Base-by-base conservation (phyloP, 2,329 filamentous ascomycete genomes). In the Fusarium coicis region DNA sequence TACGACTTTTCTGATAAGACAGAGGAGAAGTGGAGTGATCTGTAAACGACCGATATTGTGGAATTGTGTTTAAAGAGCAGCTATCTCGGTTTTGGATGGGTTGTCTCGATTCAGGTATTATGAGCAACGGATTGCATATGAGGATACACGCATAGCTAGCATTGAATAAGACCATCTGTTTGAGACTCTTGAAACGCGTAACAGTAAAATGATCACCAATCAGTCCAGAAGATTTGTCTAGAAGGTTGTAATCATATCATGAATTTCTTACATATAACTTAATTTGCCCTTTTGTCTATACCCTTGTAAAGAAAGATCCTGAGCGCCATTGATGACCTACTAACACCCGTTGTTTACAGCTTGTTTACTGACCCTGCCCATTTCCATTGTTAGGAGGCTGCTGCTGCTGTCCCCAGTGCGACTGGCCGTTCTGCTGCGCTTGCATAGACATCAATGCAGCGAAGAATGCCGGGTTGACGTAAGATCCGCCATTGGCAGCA, bases 391-490 rank as follows among this genome's bases (percentile, higher is more conserved):
- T 73, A 19, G 78, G 81, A 23, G 79, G 79, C 42, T 78, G 80
- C 46, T 78, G 80, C 10, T 68, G 73, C 19, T 68, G 73, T 23
- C 75, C 73, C 76, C 78, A 80, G 37, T 70, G 74, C 30, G 77
- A 76, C 68, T 81, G 78, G 2, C 78, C 77, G 28, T 77, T 77
- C 50, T 81, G 79, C 53, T 75, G 73, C 14, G 78, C 77, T 70
- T 84, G 83, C 78, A 84, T 83, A 43, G 78, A 82, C 80, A 87
- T 84, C 40, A 87, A 69, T 8, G 84, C 85, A 44, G 87, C 85
- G 65, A 91, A 84, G 77, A 91, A 87, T 4, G 87, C 85, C 7
- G 89, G 89, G 72, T 90, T 91, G 66, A 90, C 85, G 73, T 88
- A 88, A 15, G 86, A 82, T 12, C 69, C 85, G 53, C 82, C 50